A percentile compares a stretch with the other conserved stretches of the same genome.
phyloP scores from a whole-genome alignment of 306 rosid species.

The Carpinus viminea region DNA sequence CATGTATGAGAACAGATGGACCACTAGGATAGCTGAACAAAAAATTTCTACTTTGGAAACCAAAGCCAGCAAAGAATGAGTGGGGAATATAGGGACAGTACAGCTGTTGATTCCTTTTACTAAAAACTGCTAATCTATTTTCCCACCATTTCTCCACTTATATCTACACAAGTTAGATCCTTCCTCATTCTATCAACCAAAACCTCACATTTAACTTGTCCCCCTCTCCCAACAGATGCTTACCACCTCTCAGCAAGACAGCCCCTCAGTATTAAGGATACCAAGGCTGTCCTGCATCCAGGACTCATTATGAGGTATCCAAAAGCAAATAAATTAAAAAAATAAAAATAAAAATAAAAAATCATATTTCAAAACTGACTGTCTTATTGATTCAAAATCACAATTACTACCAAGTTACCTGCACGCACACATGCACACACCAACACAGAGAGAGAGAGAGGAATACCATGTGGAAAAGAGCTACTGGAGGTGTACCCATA shows the following conservation, averaged over 20 bases:
- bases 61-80: not conserved
- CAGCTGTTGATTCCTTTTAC: not conserved
- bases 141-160: not conserved
- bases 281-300: not conserved
- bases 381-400: not conserved
- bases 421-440: too few species aligned
- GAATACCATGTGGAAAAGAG: constrained; percentile 59
- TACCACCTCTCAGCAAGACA: constrained; percentile 8
- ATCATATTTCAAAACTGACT: not conserved
- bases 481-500: constrained; percentile 60
- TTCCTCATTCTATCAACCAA: not conserved
- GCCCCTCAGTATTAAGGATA: not conserved
- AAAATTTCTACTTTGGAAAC: not conserved
- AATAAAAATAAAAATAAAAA: too few species aligned
- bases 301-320: not conserved
- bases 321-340: not conserved
- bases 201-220: not conserved
- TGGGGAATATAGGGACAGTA: not conserved
- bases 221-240: not conserved
- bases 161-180: not conserved
- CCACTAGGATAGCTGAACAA: not conserved
- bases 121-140: not conserved
- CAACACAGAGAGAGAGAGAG: constrained; percentile 6
- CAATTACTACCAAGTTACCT: not conserved
- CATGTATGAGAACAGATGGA: not conserved